Percentiles rank a stretch among this genome's conserved stretches.
These are phyloP conservation scores for Penicillium sp. DNA, from an alignment of 2,329 filamentous ascomycete species.

Conservation along the genomic window DNA sequence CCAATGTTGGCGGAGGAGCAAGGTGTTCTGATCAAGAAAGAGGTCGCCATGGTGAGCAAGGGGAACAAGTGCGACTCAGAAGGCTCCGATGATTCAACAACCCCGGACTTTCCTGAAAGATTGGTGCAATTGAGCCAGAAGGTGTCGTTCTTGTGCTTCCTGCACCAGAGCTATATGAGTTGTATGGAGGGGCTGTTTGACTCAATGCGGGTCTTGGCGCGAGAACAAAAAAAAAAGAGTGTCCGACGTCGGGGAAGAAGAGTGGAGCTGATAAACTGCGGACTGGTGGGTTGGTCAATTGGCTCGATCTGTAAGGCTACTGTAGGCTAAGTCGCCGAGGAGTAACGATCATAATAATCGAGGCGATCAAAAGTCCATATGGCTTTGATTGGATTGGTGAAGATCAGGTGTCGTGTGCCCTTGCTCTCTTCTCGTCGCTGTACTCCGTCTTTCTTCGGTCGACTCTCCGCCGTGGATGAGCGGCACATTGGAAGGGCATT, in stretches of 20 bases:
- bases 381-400: neutral
- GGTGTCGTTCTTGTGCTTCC: neutral
- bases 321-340: neutral
- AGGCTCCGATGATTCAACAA: neutral
- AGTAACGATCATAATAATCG: neutral
- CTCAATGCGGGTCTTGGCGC: slow-evolving; percentile 28
- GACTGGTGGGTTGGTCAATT: neutral
- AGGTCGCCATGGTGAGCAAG: slow-evolving; percentile 27
- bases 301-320: neutral
- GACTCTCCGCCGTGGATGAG: neutral
- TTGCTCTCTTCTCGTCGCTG: neutral
- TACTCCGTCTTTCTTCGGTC: neutral
- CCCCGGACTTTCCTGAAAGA: slow-evolving; percentile 11
- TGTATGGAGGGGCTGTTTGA: slow-evolving; percentile 14
- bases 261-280: slow-evolving; percentile 16
- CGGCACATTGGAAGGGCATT: neutral
- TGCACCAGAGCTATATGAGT: neutral
- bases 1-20: slow-evolving; percentile 98
- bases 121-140: neutral
- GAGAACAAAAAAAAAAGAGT: slow-evolving; percentile 20
- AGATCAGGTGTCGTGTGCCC: neutral
- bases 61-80: neutral
- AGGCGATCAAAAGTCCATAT: neutral
- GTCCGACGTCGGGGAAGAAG: slow-evolving; percentile 25
- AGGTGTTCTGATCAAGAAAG: slow-evolving; percentile 75